phyloP scores from a whole-genome alignment of 345 rosid species.

The Hypericum androsaemum region DNA sequence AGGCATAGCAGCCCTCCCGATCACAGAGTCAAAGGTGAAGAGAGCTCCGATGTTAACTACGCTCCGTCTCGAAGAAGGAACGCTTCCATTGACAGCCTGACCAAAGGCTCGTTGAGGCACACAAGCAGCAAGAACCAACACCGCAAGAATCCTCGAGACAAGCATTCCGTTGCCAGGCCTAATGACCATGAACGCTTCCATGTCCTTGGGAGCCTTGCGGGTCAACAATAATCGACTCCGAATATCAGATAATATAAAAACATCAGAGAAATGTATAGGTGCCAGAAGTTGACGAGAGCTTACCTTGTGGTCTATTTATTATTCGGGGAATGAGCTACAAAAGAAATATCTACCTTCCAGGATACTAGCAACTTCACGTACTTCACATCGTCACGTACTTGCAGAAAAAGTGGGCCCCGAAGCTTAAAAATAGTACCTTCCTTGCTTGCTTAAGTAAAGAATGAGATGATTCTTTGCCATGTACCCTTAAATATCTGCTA shows the following conservation, averaged over 20 bases:
- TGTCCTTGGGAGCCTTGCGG: slow-evolving; percentile 18
- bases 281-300: no score
- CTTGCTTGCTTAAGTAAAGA: slow-evolving; percentile 37
- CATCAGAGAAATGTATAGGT: no score
- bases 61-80: slow-evolving; percentile 33
- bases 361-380: no score
- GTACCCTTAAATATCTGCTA: no score
- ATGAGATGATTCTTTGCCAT: slow-evolving; percentile 12
- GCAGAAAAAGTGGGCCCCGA: slow-evolving; percentile 9
- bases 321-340: no score
- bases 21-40: slow-evolving; percentile 58
- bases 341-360: no score
- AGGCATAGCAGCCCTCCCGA: slow-evolving; percentile 60
- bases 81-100: slow-evolving; percentile 30
- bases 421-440: slow-evolving; percentile 20
- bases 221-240: no score
- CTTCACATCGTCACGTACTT: background rate
- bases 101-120: slow-evolving; percentile 26
- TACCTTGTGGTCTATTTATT: no score
- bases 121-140: slow-evolving; percentile 30
- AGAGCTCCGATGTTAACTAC: slow-evolving; percentile 59
- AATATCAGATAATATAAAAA: no score
- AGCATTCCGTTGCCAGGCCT: background rate
- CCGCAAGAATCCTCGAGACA: slow-evolving; percentile 16
- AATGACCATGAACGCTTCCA: slow-evolving; percentile 23